Percentiles rank a stretch among this genome's conserved stretches.
phyloP scores from a whole-genome alignment of 208 protist species.

The Porcisia deanei region DNA sequence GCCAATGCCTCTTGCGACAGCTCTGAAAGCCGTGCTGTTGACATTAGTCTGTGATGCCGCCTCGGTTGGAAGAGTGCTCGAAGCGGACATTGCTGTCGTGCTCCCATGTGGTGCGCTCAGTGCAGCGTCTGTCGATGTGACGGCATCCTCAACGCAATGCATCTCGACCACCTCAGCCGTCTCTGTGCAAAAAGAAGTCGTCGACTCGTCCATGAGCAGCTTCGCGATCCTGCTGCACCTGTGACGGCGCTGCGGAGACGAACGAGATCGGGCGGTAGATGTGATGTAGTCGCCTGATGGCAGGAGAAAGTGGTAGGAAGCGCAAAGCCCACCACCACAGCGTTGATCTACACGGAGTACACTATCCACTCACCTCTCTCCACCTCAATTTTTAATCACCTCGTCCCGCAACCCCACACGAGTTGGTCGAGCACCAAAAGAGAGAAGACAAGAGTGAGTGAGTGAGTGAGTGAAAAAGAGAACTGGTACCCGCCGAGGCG shows the following conservation, averaged over 20 bases:
- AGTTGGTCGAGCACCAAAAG: no score
- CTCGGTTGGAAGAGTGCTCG: background rate
- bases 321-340: background rate
- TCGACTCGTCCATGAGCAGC: conserved; percentile 13
- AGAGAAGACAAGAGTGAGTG: no score
- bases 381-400: background rate
- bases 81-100: background rate
- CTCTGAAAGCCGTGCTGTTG: background rate
- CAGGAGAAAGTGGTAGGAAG: background rate
- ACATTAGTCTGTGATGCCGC: background rate
- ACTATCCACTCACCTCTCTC: background rate
- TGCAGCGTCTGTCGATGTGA: background rate
- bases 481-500: no score
- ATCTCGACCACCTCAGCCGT: conserved; percentile 21
- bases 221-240: background rate
- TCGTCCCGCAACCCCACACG: no score
- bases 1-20: background rate
- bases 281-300: background rate
- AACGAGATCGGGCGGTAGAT: background rate
- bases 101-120: background rate
- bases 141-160: background rate
- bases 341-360: background rate
- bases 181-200: conserved; percentile 12
- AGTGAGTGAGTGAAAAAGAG: no score
- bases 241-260: background rate